Percentiles rank a stretch among this genome's conserved stretches.
Conservation (phyloP, 352 stramenopile genomes). For the Globisporangium cederbergense region DNA sequence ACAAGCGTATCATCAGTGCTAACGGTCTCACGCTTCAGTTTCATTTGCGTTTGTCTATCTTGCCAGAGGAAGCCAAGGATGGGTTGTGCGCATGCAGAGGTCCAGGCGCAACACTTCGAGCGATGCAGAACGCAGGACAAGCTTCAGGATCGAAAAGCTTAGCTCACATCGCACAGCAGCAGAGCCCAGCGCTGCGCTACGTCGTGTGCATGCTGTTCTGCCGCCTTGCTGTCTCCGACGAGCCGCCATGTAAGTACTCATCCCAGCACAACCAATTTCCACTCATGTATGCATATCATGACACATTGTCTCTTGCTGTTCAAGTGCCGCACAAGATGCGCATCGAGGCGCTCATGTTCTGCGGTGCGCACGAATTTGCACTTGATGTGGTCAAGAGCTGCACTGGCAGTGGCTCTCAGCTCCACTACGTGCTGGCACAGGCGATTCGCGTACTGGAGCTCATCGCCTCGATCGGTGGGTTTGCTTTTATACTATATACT, state of each 20-base stretch:
- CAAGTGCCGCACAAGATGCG: constrained; percentile 25
- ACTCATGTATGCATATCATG: no score
- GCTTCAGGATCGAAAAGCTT: constrained; percentile 7
- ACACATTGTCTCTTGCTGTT: neutral
- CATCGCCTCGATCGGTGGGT: constrained; percentile 40
- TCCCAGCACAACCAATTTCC: neutral
- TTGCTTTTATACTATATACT: no score
- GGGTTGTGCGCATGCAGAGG: constrained; percentile 25
- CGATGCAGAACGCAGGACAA: neutral
- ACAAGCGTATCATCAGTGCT: no score
- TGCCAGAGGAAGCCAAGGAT: constrained; percentile 39
- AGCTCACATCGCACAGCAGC: neutral
- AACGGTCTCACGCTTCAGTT: neutral
- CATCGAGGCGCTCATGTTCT: constrained; percentile 32
- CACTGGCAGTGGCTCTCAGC: constrained; percentile 13
- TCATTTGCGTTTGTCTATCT: neutral
- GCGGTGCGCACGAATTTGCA: constrained; percentile 43
- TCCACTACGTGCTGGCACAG: constrained; percentile 34
- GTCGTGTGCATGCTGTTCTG: constrained; percentile 55
- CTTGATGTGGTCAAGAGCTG: constrained; percentile 34
- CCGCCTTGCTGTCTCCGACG: constrained; percentile 26
- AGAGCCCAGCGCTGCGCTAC: constrained; percentile 29
- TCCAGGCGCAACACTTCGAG: constrained; percentile 1
- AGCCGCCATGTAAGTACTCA: constrained; percentile 19
- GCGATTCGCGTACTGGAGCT: constrained; percentile 50